Evolutionary conservation across 2,329 filamentous ascomycete genomes (phyloP).

Genomic region (Teratosphaeria nubilosa): DNA sequence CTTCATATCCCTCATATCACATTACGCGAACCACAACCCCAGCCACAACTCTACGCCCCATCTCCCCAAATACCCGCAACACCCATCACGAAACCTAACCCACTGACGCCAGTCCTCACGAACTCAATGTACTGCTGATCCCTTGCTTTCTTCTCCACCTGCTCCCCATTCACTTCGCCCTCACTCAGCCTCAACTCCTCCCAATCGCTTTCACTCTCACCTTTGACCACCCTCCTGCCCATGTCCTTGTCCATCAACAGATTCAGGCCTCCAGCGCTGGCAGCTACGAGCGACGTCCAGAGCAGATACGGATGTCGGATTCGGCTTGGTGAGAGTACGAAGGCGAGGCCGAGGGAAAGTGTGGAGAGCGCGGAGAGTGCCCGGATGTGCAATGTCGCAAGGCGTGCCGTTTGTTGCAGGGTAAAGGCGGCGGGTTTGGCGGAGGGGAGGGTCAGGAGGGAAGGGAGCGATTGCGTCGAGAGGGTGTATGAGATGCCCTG

Average conservation of each 20-base stretch:
- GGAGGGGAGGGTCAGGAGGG: slow-evolving; percentile 70
- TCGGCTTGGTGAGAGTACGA: slow-evolving; percentile 61
- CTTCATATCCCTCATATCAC: not conserved
- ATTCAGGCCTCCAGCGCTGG: slow-evolving; percentile 32
- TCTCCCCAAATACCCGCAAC: slow-evolving; percentile 43
- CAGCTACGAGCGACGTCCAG: slow-evolving; percentile 66
- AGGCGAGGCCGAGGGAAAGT: slow-evolving; percentile 66
- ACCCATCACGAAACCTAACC: slow-evolving; percentile 36
- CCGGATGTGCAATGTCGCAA: slow-evolving; percentile 58
- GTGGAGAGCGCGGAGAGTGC: slow-evolving; percentile 59
- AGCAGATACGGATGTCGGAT: slow-evolving; percentile 80
- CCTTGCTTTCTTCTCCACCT: slow-evolving; percentile 37
- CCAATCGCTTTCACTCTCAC: slow-evolving; percentile 23
- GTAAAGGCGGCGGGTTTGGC: slow-evolving; percentile 60
- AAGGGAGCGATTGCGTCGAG: slow-evolving; percentile 65
- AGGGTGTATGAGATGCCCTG: slow-evolving; percentile 86
- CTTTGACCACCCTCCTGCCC: slow-evolving; percentile 15
- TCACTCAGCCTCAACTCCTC: not conserved
- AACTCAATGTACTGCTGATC: slow-evolving; percentile 32
- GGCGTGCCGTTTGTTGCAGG: slow-evolving; percentile 47
- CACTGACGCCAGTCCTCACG: slow-evolving; percentile 32
- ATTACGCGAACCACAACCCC: not conserved
- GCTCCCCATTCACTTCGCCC: slow-evolving; percentile 40
- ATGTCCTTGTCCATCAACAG: slow-evolving; percentile 16
- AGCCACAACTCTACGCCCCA: slow-evolving; percentile 18